Evolutionary conservation across 495 filamentous ascomycete genomes (phyloP).

Genomic region (Chaetomidium leptoderma): DNA sequence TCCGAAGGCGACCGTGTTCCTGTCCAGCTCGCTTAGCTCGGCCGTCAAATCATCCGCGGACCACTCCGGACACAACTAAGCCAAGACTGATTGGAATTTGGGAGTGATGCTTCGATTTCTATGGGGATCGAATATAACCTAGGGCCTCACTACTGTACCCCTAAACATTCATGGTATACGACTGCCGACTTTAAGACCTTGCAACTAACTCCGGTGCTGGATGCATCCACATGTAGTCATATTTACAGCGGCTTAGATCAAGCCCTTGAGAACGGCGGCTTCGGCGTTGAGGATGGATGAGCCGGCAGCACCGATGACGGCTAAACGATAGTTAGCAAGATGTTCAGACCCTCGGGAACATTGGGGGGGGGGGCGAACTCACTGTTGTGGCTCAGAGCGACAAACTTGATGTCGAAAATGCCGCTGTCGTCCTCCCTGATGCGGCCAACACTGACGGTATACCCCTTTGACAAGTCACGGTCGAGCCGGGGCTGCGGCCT

Average conservation of each 20-base stretch:
- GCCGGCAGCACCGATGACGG: constrained; percentile 90
- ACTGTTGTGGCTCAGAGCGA: constrained; percentile 80
- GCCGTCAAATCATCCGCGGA: background rate
- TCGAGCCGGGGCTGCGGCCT: constrained; percentile 83
- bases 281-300: constrained; percentile 93
- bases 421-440: constrained; percentile 69
- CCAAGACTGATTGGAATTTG: background rate
- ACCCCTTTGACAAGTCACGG: constrained; percentile 67
- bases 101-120: background rate
- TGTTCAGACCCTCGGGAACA: background rate
- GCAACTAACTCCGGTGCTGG: constrained; percentile 8
- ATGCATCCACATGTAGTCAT: background rate
- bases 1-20: background rate
- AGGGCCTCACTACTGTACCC: background rate
- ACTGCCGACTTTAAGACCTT: background rate
- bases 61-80: background rate
- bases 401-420: constrained; percentile 79
- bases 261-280: constrained; percentile 85
- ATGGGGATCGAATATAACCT: background rate
- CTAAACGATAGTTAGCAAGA: constrained; percentile 34
- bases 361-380: constrained; percentile 32
- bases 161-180: background rate
- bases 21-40: background rate
- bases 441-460: constrained; percentile 76
- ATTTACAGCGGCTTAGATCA: constrained; percentile 47